Conservation (phyloP, 129 eudicot genomes). For the Lonicera japonica region DNA sequence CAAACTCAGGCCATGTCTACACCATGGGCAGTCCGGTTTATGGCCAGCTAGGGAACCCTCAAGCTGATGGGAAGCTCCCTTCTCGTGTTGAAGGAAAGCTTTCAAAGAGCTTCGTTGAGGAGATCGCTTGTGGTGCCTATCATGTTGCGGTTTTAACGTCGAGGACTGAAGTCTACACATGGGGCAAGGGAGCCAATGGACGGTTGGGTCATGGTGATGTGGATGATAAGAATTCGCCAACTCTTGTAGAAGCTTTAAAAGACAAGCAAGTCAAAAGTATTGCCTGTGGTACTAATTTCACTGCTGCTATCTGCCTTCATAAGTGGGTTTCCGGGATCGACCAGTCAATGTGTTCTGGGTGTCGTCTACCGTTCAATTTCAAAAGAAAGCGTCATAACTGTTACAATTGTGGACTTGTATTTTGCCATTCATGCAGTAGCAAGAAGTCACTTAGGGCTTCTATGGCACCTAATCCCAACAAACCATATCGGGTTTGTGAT, state of each 20-base stretch:
- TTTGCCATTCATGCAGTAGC: conserved; percentile 96
- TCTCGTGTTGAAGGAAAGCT: conserved; percentile 80
- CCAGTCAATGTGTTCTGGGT: conserved; percentile 97
- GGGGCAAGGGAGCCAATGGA: conserved; percentile 98
- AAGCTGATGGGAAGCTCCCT: conserved; percentile 80
- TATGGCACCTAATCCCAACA: conserved; percentile 95
- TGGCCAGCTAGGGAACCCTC: conserved; percentile 95
- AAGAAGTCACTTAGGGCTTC: conserved; percentile 91
- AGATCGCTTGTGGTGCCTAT: conserved; percentile 94
- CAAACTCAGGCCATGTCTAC: conserved; percentile 90
- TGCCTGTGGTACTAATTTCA: conserved; percentile 93
- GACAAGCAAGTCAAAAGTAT: conserved; percentile 92
- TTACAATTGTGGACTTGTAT: conserved; percentile 92
- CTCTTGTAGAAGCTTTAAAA: conserved; percentile 74
- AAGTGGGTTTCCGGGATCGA: conserved; percentile 97
- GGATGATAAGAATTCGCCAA: conserved; percentile 70
- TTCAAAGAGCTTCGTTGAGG: conserved; percentile 74
- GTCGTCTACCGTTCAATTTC: conserved; percentile 85
- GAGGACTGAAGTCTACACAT: conserved; percentile 90
- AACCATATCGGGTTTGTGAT: conserved; percentile 97
- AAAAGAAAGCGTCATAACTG: conserved; percentile 97
- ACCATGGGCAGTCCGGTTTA: conserved; percentile 96
- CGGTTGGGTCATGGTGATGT: conserved; percentile 92
- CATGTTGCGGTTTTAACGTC: conserved; percentile 95
- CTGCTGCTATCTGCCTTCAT: conserved; percentile 94